These are phyloP conservation scores for Vigna trinervia DNA, from an alignment of 306 rosid species.

Conservation along the genomic window DNA sequence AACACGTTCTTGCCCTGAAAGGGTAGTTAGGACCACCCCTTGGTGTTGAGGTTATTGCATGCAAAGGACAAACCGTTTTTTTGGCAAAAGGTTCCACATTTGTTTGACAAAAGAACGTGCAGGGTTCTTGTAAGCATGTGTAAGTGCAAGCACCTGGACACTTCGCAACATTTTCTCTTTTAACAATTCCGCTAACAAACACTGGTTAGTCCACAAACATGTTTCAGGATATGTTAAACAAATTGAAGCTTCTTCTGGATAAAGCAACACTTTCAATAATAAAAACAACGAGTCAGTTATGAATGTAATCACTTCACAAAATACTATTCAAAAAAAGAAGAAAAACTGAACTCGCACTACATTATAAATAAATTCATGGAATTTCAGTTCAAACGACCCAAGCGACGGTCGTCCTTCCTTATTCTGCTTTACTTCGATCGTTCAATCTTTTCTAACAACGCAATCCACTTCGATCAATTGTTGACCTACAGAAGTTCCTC, in stretches of 20 bases:
- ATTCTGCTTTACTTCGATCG: no score
- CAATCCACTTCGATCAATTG: no score
- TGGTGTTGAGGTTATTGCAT: neutral
- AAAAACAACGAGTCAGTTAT: no score
- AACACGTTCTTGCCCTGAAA: constrained; percentile 5
- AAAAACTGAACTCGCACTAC: no score
- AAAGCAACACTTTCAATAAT: neutral
- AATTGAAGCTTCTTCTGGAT: constrained; percentile 7
- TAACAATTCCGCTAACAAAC: constrained; percentile 21
- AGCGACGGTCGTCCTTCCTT: no score
- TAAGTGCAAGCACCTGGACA: constrained; percentile 47
- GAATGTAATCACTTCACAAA: no score
- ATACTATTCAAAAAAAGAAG: no score
- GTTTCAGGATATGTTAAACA: constrained; percentile 29
- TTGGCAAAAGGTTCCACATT: neutral
- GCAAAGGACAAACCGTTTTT: constrained; percentile 24
- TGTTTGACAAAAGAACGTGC: constrained; percentile 41
- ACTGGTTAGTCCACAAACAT: constrained; percentile 24
- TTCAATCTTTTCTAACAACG: no score
- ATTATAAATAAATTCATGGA: no score
- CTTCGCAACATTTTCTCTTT: constrained; percentile 7
- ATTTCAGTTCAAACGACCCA: no score
- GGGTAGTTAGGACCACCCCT: constrained; percentile 25
- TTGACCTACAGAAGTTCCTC: no score
- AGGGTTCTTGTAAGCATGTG: constrained; percentile 29